Conservation (phyloP, 106 monocot species). For the Vanilla planifolia region DNA sequence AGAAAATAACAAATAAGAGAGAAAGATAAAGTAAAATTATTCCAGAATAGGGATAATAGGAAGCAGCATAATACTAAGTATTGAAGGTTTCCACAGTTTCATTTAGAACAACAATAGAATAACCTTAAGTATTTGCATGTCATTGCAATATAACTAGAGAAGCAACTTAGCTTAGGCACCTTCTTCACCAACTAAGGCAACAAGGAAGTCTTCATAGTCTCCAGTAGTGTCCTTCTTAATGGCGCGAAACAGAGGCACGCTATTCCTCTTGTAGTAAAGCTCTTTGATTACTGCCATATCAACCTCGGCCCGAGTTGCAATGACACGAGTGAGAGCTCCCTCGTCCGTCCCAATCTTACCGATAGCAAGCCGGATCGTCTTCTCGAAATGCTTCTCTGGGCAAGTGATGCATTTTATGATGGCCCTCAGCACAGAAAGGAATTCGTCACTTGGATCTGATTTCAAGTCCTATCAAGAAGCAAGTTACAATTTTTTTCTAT, state of each 20-base stretch:
- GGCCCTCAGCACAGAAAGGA: slow-evolving; percentile 40
- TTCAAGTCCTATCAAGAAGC: slow-evolving; percentile 55
- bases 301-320: slow-evolving; percentile 60
- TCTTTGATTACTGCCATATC: slow-evolving; percentile 57
- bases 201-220: slow-evolving; percentile 63
- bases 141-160: no score
- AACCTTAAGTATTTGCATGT: no score
- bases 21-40: no score
- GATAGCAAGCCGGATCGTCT: slow-evolving; percentile 50
- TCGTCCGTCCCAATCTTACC: slow-evolving; percentile 64
- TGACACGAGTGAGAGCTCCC: slow-evolving; percentile 53
- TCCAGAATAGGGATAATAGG: no score
- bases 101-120: no score
- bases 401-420: slow-evolving; percentile 36
- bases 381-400: slow-evolving; percentile 67
- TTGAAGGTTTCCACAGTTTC: no score
- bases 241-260: slow-evolving; percentile 36
- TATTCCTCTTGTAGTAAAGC: slow-evolving; percentile 65
- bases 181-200: slow-evolving; percentile 49
- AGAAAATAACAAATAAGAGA: no score
- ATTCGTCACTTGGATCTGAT: slow-evolving; percentile 50
- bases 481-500: no score
- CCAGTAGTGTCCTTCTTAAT: slow-evolving; percentile 52
- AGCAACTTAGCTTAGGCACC: slow-evolving; percentile 17
- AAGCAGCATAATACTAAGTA: no score